Evolutionary conservation across 2,329 filamentous ascomycete species (phyloP).

Genomic region (Fusarium sp.): DNA sequence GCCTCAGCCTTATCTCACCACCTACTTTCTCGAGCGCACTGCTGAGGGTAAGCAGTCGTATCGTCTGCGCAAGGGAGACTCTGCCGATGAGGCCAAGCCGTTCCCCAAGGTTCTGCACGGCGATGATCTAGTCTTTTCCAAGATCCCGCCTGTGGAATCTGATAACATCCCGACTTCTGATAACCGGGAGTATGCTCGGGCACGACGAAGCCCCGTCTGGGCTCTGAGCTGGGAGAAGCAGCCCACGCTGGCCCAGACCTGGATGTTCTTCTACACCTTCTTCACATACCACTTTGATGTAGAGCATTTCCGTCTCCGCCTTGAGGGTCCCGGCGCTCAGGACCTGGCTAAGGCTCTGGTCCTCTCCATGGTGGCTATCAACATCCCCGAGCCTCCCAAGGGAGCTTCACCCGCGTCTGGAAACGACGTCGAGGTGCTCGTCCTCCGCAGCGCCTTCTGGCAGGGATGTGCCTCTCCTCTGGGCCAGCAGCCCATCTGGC

Average conservation of each 20-base stretch:
- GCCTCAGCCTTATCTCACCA: conserved; percentile 44
- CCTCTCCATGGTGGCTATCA: conserved; percentile 57
- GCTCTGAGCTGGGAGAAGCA: conserved; percentile 59
- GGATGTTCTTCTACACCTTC: conserved; percentile 65
- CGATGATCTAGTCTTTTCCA: conserved; percentile 39
- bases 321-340: conserved; percentile 39
- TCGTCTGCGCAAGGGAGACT: conserved; percentile 41
- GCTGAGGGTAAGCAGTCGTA: conserved; percentile 38
- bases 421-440: conserved; percentile 54
- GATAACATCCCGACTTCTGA: conserved; percentile 47
- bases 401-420: conserved; percentile 51
- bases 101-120: conserved; percentile 44
- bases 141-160: conserved; percentile 38
- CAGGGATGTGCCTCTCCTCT: conserved; percentile 76
- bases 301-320: conserved; percentile 45
- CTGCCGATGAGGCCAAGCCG: conserved; percentile 33
- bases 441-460: conserved; percentile 72
- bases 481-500: conserved; percentile 73
- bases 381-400: conserved; percentile 58
- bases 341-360: conserved; percentile 54
- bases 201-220: conserved; percentile 63
- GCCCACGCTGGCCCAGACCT: conserved; percentile 63
- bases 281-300: conserved; percentile 54
- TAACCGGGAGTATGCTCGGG: conserved; percentile 65
- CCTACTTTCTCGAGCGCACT: conserved; percentile 44